Evolutionary conservation across 805 yeast genomes (phyloP).

Genomic region (Grigorovia humatica): DNA sequence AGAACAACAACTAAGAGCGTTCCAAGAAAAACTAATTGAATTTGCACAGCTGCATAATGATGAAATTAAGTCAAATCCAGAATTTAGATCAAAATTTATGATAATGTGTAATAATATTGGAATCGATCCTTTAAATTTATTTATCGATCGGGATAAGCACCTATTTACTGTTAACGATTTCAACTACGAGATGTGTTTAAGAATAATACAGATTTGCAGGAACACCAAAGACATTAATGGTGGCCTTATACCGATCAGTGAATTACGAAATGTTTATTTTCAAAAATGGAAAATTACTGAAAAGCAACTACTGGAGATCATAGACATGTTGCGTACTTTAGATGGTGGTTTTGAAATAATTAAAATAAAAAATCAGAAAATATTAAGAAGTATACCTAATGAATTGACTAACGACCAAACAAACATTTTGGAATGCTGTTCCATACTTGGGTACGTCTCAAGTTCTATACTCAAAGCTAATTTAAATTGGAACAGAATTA

Average conservation of each 20-base stretch:
- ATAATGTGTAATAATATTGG: conserved; percentile 72
- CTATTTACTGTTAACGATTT: conserved; percentile 37
- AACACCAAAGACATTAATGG: conserved; percentile 66
- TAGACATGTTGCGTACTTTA: conserved; percentile 41
- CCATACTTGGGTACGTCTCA: conserved; percentile 66
- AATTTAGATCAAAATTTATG: conserved; percentile 61
- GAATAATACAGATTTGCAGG: conserved; percentile 67
- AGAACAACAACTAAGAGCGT: conserved; percentile 60
- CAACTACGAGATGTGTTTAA: conserved; percentile 57
- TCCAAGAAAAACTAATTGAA: conserved; percentile 65
- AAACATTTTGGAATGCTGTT: conserved; percentile 62
- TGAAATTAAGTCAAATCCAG: conserved; percentile 54
- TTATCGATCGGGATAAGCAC: conserved; percentile 24
- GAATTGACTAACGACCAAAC: conserved; percentile 62
- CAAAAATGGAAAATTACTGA: conserved; percentile 28
- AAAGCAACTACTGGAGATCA: conserved; percentile 47
- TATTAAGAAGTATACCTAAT: conserved; percentile 53
- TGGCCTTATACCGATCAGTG: conserved; percentile 60
- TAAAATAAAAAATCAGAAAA: conserved; percentile 40
- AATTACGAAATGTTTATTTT: conserved; percentile 30
- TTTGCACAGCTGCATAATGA: conserved; percentile 64
- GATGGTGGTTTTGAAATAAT: conserved; percentile 67
- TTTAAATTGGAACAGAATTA: conserved; percentile 55
- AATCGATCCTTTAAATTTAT: conserved; percentile 59
- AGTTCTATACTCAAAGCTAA: conserved; percentile 58